Percentiles rank a stretch among this genome's conserved stretches.
Conservation (phyloP, 495 filamentous ascomycete species). For the Tuber magnatum region DNA sequence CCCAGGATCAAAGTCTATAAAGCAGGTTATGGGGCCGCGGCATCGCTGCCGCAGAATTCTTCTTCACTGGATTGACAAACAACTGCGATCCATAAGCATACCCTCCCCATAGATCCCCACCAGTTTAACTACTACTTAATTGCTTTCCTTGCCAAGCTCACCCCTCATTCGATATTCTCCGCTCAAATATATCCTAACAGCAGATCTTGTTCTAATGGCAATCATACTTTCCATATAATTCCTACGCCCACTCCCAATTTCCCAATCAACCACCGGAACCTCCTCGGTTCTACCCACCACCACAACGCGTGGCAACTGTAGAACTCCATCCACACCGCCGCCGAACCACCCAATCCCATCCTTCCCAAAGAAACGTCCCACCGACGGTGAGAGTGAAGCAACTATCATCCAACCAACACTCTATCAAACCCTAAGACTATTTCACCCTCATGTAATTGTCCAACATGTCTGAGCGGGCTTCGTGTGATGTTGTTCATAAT, state of each 20-base stretch:
- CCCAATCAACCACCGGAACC: background rate
- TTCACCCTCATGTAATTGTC: background rate
- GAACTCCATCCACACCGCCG: background rate
- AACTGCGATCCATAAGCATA: background rate
- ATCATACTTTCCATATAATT: background rate
- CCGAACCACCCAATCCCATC: background rate
- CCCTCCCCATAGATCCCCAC: background rate
- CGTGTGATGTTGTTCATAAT: background rate
- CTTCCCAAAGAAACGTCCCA: background rate
- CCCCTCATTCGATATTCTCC: background rate
- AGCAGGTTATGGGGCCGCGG: background rate
- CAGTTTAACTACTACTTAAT: background rate
- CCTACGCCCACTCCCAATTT: background rate
- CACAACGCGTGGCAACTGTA: background rate
- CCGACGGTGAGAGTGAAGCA: background rate
- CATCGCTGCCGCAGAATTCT: background rate
- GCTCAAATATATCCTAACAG: background rate
- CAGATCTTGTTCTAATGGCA: background rate
- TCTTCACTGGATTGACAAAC: background rate
- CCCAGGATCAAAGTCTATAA: background rate
- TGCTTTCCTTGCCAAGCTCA: background rate
- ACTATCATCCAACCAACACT: background rate
- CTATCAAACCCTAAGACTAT: background rate
- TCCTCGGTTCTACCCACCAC: background rate
- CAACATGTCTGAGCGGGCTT: background rate